Conservation (phyloP, 1,139 yeast genomes). For the Kluyveromyces sp. region DNA sequence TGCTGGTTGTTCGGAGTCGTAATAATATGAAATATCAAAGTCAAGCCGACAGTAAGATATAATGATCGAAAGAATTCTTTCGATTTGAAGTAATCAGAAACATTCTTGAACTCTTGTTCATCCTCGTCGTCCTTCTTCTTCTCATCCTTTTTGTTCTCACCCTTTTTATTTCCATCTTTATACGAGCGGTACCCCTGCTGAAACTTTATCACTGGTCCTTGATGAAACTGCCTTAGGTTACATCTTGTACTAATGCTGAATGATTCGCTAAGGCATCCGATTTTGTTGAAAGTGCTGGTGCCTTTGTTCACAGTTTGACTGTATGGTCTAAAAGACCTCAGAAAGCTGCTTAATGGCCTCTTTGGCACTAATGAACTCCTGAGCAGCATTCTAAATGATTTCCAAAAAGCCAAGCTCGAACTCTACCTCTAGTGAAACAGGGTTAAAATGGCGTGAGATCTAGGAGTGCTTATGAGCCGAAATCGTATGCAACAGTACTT, state of each 20-base stretch:
- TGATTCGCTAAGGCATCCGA: not conserved
- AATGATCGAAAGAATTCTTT: conserved; percentile 36
- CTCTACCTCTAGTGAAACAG: too few relatives aligned
- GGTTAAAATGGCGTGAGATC: too few relatives aligned
- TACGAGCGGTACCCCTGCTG: not conserved
- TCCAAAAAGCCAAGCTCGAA: not conserved
- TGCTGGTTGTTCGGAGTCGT: conserved; percentile 31
- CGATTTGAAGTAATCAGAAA: conserved; percentile 34
- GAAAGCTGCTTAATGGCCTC: not conserved
- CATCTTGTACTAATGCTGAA: not conserved
- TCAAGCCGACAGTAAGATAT: conserved; percentile 35
- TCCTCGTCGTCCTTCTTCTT: conserved; percentile 14
- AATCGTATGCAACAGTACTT: too few relatives aligned
- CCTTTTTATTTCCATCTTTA: conserved; percentile 4
- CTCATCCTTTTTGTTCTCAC: not conserved
- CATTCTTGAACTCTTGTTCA: conserved; percentile 27
- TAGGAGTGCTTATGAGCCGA: too few relatives aligned
- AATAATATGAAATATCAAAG: conserved; percentile 33
- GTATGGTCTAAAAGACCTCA: not conserved
- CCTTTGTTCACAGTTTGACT: not conserved
- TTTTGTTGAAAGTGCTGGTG: not conserved
- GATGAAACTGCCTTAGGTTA: not conserved
- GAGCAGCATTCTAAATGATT: not conserved
- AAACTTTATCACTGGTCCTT: not conserved
- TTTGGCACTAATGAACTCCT: not conserved